Evolutionary conservation across 352 stramenopile genomes (phyloP), one percentile per base, ranked within the genome.

Genomic region (Globisporangium megalacanthum): DNA sequence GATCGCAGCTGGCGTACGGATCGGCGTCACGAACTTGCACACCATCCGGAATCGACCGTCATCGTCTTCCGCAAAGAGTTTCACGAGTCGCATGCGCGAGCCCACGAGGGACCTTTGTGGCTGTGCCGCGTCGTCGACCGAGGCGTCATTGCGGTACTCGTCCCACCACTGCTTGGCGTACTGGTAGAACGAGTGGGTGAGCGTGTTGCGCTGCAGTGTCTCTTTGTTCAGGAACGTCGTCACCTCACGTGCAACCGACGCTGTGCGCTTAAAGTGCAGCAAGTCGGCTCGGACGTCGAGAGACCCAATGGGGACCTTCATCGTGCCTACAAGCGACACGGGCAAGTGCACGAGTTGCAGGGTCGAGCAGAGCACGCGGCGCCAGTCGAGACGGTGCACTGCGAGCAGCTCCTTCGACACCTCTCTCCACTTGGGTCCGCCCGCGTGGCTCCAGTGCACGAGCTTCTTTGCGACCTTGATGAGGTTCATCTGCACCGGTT

Each of bases 51-150:
- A 88, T 0, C 73, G 68, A 10, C 88, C 87, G 60, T 86, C 77
- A 54, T 97, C 88, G 61, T 97, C 91, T 61, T 95, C 83, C 3
- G 79, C 81, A 62, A 95, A 94, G 41, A 95, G 70, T 37, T 92
- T 92, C 4, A 94, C 76, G 5, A 89, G 64, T 36, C 84, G 77
- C 20, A 72, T 60, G 54, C 9, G 48, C 44, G 14, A 52, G 10
- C 65, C 49, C 17, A 63, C 51, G 5, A 42, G 56, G 14, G 19
- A 14, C 42, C 52, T 33, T 45, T 22, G 20, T 19, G 50, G 15
- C 6, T 45, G 31, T 33, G 44, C 31, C 58, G 29, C 7, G 25
- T 62, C 22, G 17, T 61, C 59, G 15, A 64, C 47, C 0, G 58
- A 14, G 0, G 52, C 64, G 45, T 88, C 74, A 20, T 61, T 75